Evolutionary conservation across 139 green algal species (phyloP), one percentile per base, ranked within the genome.

Genomic region (Diplosphaera chodatii): DNA sequence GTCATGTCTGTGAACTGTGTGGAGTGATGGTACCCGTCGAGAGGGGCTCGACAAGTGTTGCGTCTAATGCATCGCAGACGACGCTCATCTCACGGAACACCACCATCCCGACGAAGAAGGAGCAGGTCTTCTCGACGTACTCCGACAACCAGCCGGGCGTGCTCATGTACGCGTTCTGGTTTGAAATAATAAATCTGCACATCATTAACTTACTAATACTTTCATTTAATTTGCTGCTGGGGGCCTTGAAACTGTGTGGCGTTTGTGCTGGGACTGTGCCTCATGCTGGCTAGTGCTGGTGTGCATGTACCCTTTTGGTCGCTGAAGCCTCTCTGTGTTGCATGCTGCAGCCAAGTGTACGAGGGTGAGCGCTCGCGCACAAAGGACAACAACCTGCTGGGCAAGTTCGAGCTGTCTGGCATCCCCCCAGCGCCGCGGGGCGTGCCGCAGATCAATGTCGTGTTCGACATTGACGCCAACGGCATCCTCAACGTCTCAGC

Each of bases 61-160:
- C n/a, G n/a, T n/a, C n/a, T n/a, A n/a, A n/a, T n/a, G n/a, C n/a
- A n/a, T n/a, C n/a, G 40, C 86, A 90, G 90, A 99, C 95, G 0
- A 80, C 82, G n/a, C 85, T 99, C 28, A 98, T 99, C 74, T 80
- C 83, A 2, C 88, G 95, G 59, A 98, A 99, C 87, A 98, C 95
- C 66, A 98, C 95, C 67, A 91, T 99, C 66, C 95, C 95, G 66
- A 97, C 92, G 69, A 99, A 99, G 91, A 99, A 99, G 88, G 95
- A 99, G 88, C 92, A 99, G 87, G 85, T 98, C 2, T 99, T 99
- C 90, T 96, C 88, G 33, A 99, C 95, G 32, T 98, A 97, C 85
- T 85, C 85, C 16, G 94, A 99, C 86, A 99, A 98, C 89, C 95
- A 99, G 91, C 93, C 95, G 0, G 94, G 87, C 29, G 94, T 99